These are phyloP conservation scores for Graphium sp. DNA, from an alignment of 2,329 filamentous ascomycete species.

Conservation along the genomic window DNA sequence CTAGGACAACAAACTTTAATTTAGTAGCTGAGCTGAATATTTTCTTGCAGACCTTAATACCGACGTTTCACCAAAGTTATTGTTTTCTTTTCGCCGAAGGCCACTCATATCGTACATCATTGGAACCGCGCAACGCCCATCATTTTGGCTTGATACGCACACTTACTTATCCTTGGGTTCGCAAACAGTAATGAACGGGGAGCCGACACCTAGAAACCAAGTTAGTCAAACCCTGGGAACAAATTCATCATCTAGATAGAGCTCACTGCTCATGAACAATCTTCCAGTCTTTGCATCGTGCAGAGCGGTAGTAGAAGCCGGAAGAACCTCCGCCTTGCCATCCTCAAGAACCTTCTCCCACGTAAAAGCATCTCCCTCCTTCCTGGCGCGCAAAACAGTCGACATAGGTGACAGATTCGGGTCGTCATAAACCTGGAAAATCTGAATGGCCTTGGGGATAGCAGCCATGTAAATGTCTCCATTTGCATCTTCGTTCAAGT, in stretches of 20 bases:
- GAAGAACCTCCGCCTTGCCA: constrained; percentile 9
- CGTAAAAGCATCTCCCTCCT: constrained; percentile 5
- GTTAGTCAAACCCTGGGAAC: neutral
- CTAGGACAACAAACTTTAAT: too few relatives aligned
- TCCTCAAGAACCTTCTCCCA: constrained; percentile 13
- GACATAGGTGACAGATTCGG: constrained; percentile 7
- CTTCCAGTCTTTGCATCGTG: constrained; percentile 12
- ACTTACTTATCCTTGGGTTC: too few relatives aligned
- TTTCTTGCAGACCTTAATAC: too few relatives aligned
- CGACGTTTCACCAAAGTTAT: too few relatives aligned
- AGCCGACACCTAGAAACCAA: constrained; percentile 7
- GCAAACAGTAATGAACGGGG: constrained; percentile 10
- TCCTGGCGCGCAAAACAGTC: constrained; percentile 9
- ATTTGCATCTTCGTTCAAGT: constrained; percentile 10
- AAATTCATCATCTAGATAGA: neutral
- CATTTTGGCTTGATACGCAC: too few relatives aligned
- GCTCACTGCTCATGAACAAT: constrained; percentile 11
- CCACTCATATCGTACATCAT: too few relatives aligned
- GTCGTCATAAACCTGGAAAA: constrained; percentile 7
- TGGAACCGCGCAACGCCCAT: too few relatives aligned
- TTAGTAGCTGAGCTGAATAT: too few relatives aligned
- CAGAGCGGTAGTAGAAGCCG: constrained; percentile 10
- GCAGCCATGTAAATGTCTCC: constrained; percentile 11
- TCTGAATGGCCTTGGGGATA: constrained; percentile 8
- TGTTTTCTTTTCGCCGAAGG: too few relatives aligned